Evolutionary conservation across 108 stramenopile species (phyloP), one percentile per base, ranked within the genome.

Genomic region (Nitzschia putrida): DNA sequence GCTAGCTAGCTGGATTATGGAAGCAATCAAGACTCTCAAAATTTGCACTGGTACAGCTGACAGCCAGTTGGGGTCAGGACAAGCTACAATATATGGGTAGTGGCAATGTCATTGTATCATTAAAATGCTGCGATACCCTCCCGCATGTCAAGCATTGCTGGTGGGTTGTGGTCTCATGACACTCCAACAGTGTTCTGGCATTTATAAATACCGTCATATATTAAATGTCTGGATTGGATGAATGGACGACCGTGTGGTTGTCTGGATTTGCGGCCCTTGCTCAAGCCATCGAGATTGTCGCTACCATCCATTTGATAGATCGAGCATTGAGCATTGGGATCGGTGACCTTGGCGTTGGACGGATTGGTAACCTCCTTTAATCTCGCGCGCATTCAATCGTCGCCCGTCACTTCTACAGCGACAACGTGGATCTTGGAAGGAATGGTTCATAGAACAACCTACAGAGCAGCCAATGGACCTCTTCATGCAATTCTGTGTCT

Each of bases 131-230:
- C 40, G 61, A 11, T 57, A 87, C 63, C 41, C 68, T 23, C 75
- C 78, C 2, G 80, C 81, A 0, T 64, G 78, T 51, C 39, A 81
- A 51, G 90, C 90, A 7, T 52, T 96, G 25, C 24, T 74, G 16
- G 63, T 96, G 40, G 95, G 95, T 20, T 90, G 91, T 57, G 91
- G 92, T 23, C 66, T 96, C 22, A 89, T 90, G 88, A 65, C 66
- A 25, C 57, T 94, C 26, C 91, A 96, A 64, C 90, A 91, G 70
- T 72, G 90, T 25, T 64, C 78, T 26, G 95, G 95, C 10, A 93
- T 96, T 73, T n/a, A n/a, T n/a, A n/a, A 96, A 96, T 74, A 94
- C 93, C 12, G 93, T 94, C 64, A 93, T 94, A 85, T 90, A 90
- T 66, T 95, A 83, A 66, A 90, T 94, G 86, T 77, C 86, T 11